These are phyloP conservation scores for Periconia digitata DNA, from an alignment of 2,329 filamentous ascomycete genomes.

Conservation along the genomic window DNA sequence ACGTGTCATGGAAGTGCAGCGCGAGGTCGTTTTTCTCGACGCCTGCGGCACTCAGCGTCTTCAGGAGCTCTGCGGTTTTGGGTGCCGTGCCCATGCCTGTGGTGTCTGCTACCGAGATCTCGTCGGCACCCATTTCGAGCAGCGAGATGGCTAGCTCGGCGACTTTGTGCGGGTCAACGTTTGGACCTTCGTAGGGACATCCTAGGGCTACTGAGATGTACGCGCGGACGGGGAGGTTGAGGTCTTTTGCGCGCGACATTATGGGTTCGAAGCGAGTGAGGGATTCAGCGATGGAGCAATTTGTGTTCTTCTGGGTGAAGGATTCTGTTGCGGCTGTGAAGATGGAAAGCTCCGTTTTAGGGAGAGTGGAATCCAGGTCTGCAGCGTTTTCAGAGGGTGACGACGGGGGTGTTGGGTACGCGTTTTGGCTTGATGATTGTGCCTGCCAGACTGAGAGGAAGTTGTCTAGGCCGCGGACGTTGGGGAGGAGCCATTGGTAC, in stretches of 20 bases:
- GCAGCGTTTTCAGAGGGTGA: conserved; percentile 46
- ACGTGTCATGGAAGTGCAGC: conserved; percentile 88
- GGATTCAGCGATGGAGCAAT: conserved; percentile 75
- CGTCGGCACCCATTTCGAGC: conserved; percentile 84
- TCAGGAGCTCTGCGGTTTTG: conserved; percentile 65
- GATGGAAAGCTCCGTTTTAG: conserved; percentile 66
- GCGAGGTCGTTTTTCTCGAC: conserved; percentile 71
- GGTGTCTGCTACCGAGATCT: conserved; percentile 88
- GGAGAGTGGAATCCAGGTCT: conserved; percentile 33
- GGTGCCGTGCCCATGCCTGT: conserved; percentile 87
- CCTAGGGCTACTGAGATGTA: conserved; percentile 75
- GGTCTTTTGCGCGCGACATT: conserved; percentile 66
- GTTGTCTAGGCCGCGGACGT: conserved; percentile 69
- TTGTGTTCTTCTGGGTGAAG: conserved; percentile 80
- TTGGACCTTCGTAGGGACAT: conserved; percentile 72
- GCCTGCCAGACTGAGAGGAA: conserved; percentile 57
- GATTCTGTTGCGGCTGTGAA: conserved; percentile 81
- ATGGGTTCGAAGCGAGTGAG: conserved; percentile 70
- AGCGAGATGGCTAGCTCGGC: conserved; percentile 65
- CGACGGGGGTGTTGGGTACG: conserved; percentile 53
- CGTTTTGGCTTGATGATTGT: conserved; percentile 45
- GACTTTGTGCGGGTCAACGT: conserved; percentile 61
- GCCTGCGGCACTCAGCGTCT: conserved; percentile 65
- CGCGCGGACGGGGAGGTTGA: conserved; percentile 70
- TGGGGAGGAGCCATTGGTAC: conserved; percentile 81